Conservation (phyloP, 805 yeast genomes). For the Monosporozyma servazzii region DNA sequence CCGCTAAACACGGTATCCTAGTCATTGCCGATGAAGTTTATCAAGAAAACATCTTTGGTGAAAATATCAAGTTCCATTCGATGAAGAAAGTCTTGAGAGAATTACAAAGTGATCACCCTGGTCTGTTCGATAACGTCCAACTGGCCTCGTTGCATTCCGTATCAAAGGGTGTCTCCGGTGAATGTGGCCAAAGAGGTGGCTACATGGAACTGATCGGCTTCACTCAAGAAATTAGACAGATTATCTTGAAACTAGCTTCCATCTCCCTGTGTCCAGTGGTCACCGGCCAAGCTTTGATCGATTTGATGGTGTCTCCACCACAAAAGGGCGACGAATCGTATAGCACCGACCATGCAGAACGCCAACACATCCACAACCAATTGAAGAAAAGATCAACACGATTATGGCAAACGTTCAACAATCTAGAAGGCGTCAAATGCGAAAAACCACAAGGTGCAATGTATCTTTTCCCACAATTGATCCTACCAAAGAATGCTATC, state of each 20-base stretch:
- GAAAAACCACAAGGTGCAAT: constrained; percentile 94
- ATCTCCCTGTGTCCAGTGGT: constrained; percentile 92
- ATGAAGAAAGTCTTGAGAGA: constrained; percentile 70
- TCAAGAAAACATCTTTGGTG: constrained; percentile 82
- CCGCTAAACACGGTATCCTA: constrained; percentile 77
- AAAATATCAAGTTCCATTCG: constrained; percentile 58
- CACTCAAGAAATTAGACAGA: constrained; percentile 53
- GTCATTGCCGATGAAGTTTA: constrained; percentile 96
- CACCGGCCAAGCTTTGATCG: constrained; percentile 88
- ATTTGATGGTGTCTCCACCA: constrained; percentile 92
- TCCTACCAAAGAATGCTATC: constrained; percentile 55
- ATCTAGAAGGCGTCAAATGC: constrained; percentile 76
- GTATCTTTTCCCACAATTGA: constrained; percentile 84
- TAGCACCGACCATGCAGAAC: constrained; percentile 55
- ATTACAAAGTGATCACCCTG: constrained; percentile 47
- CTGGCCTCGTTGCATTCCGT: constrained; percentile 94
- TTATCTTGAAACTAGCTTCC: constrained; percentile 77
- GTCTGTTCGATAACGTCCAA: constrained; percentile 61
- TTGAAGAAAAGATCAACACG: constrained; percentile 53
- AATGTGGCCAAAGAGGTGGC: constrained; percentile 99
- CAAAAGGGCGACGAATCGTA: constrained; percentile 64
- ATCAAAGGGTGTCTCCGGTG: constrained; percentile 95
- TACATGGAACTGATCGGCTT: constrained; percentile 92
- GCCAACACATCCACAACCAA: constrained; percentile 49
- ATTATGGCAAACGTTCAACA: constrained; percentile 60